These are phyloP conservation scores for Talaromyces thailandensis DNA, from an alignment of 495 filamentous ascomycete species.

Conservation along the genomic window DNA sequence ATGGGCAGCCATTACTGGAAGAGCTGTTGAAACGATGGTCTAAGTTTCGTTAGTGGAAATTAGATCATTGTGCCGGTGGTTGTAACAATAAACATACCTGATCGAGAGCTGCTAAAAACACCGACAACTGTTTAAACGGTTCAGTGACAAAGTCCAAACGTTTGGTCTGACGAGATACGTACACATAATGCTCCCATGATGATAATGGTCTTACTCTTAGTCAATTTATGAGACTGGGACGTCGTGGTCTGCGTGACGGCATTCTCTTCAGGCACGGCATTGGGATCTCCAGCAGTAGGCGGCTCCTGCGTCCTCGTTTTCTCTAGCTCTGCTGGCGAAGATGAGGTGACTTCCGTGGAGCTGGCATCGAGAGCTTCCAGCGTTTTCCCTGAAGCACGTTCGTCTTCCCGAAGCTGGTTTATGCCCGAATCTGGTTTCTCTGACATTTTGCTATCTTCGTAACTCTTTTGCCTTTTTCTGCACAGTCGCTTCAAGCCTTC, in stretches of 20 bases:
- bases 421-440: background rate
- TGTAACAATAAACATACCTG: slow-evolving; percentile 24
- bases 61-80: background rate
- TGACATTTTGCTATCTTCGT: background rate
- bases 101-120: slow-evolving; percentile 46
- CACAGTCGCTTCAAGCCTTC: background rate
- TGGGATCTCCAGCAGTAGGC: background rate
- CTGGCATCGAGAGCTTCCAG: background rate
- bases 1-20: slow-evolving; percentile 55
- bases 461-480: background rate
- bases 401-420: background rate
- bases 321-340: background rate
- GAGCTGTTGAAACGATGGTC: slow-evolving; percentile 45
- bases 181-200: slow-evolving; percentile 45
- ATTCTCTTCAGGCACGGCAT: background rate
- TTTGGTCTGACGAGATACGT: slow-evolving; percentile 14
- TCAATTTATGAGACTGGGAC: slow-evolving; percentile 34
- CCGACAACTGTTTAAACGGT: slow-evolving; percentile 26
- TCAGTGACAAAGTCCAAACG: slow-evolving; percentile 4
- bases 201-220: slow-evolving; percentile 37
- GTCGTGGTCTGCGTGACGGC: slow-evolving; percentile 10
- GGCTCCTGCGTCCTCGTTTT: background rate
- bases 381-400: background rate
- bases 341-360: background rate
- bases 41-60: slow-evolving; percentile 9